Base-by-base conservation (phyloP, 2,329 filamentous ascomycete genomes). In the Colletotrichum truncatum region DNA sequence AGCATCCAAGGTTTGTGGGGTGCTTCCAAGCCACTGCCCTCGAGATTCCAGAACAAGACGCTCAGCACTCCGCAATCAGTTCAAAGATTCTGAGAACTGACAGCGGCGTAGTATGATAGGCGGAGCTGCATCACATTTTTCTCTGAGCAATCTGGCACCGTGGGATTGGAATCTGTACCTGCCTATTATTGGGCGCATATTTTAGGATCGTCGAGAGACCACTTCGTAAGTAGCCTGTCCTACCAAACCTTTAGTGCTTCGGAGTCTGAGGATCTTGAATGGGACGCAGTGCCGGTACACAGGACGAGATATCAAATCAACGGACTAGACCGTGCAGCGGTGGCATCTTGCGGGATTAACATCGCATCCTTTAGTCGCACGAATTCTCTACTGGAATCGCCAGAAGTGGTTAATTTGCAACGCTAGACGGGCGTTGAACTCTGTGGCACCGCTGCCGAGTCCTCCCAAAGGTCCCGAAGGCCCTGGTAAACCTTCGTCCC, bases 401-500 rank as follows among this genome's bases (percentile, higher is more conserved):
- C 26, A 49, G 45, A 18, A 28, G 18, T 28, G 26, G 46, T 32
- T 38, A 28, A 38, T 49, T 43, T 58, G 21, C 41, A 36, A 34
- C 21, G 12, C 21, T 32, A 52, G 30, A 11, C 48, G 21, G 36
- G 43, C 16, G 18, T 61, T 25, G 25, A 34, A 23, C 28, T 12
- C 9, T 30, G 41, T 32, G 14, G 25, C 49, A 48, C 34, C 18
- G 30, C 21, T 39, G 39, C 39, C 38, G 32, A 32, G 28, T 39
- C 23, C 32, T 39, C 46, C 16, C n/a, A 26, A 28, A 64, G 36
- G 36, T 32, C 53, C 60, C 16, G 25, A 36, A 43, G 30, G 45
- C 49, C 49, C 57, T 55, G 34, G 63, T 48, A 65, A 65, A 65
- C 57, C 63, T 65, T 65, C 57, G 57, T 62, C 41, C 25, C 49